phyloP scores from a whole-genome alignment of 176 grass and related monocot genomes.

The Oryza nivara region DNA sequence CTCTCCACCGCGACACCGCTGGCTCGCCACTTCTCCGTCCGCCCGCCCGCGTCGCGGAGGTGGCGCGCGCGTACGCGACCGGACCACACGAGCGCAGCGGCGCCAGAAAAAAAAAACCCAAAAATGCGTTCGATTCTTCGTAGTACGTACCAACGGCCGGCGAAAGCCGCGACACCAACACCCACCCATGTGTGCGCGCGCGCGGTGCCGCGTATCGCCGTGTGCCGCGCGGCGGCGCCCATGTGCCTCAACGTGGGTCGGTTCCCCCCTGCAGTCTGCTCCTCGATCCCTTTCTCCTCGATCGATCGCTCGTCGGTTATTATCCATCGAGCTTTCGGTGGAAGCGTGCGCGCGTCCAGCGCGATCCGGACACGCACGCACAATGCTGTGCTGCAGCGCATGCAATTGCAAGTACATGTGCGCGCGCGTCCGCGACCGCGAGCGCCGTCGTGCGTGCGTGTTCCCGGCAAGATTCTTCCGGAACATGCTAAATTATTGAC shows the following conservation, averaged over 20 bases:
- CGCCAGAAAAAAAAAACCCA: no score
- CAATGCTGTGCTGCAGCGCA: background rate
- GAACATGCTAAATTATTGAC: no score
- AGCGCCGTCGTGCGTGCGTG: background rate
- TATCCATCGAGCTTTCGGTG: background rate
- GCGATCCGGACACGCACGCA: background rate
- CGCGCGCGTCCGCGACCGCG: no score
- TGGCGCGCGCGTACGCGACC: background rate
- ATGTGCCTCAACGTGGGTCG: slow-evolving; percentile 15
- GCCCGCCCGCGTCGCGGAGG: no score
- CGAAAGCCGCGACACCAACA: background rate
- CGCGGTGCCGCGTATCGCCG: no score
- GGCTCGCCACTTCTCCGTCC: no score
- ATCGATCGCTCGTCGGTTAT: background rate
- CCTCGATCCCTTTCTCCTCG: no score
- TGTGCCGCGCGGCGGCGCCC: background rate
- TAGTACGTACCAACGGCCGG: background rate
- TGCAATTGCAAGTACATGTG: background rate
- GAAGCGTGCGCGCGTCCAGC: background rate
- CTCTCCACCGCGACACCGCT: no score
- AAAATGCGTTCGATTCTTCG: no score
- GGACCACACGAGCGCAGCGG: background rate
- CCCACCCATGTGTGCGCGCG: no score
- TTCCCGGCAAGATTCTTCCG: background rate
- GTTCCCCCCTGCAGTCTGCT: background rate